These are phyloP conservation scores for Vitis rupestris DNA, from an alignment of 164 flowering plant species.

Conservation along the genomic window DNA sequence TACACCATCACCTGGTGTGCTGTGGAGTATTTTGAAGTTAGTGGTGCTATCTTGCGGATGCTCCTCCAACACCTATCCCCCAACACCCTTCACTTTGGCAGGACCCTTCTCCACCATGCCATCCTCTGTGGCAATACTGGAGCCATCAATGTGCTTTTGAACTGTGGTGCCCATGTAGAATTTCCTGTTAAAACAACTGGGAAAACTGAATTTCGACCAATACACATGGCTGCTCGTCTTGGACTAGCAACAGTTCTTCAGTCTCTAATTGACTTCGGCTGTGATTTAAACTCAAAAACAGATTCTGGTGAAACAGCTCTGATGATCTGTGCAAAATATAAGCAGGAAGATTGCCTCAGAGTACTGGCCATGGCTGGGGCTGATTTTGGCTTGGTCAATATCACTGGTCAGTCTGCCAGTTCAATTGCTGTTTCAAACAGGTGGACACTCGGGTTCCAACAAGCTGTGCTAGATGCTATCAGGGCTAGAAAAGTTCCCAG, in stretches of 20 bases:
- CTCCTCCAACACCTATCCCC: constrained; percentile 43
- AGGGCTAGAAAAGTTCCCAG: constrained; percentile 33
- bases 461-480: constrained; percentile 33
- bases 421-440: constrained; percentile 38
- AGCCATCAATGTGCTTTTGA: constrained; percentile 48
- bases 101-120: constrained; percentile 77
- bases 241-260: constrained; percentile 45
- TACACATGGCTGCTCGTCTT: constrained; percentile 69
- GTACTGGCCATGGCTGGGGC: constrained; percentile 57
- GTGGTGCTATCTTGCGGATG: constrained; percentile 54
- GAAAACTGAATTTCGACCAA: constrained; percentile 42
- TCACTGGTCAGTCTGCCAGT: constrained; percentile 36
- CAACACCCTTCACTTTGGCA: constrained; percentile 37
- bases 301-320: constrained; percentile 62
- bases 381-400: constrained; percentile 57
- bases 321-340: constrained; percentile 55
- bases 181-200: constrained; percentile 35
- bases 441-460: constrained; percentile 47
- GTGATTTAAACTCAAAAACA: constrained; percentile 54
- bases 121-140: constrained; percentile 55
- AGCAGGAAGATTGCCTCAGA: constrained; percentile 45
- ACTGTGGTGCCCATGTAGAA: constrained; percentile 49
- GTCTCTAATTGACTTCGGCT: constrained; percentile 44
- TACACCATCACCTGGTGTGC: constrained; percentile 73
- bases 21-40: constrained; percentile 72